Percentiles rank a stretch among this genome's conserved stretches.
Conservation (phyloP, 257 asterid genomes). For the Datura wrightii region DNA sequence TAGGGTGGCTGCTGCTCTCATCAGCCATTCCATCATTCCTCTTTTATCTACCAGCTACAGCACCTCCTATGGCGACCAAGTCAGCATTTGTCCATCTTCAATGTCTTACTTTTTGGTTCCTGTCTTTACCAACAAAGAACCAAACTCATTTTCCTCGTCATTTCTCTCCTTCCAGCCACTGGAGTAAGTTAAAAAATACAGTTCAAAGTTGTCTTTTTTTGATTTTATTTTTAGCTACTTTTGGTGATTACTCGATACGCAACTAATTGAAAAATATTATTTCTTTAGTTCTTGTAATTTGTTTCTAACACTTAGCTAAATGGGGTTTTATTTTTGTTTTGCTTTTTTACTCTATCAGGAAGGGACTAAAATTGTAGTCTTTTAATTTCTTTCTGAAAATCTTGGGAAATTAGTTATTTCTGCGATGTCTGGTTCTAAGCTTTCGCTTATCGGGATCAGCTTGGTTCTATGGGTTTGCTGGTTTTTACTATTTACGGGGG, state of each 20-base stretch:
- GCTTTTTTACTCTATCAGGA: constrained; percentile 38
- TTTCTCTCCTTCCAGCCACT: not conserved
- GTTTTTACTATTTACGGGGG: constrained; percentile 56
- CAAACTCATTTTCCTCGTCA: constrained; percentile 14
- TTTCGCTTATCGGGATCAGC: constrained; percentile 45
- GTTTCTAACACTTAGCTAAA: not conserved
- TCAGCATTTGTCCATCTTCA: constrained; percentile 41
- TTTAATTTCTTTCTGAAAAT: constrained; percentile 37
- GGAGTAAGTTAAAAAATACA: constrained; percentile 4
- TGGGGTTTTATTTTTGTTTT: not conserved
- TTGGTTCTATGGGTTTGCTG: constrained; percentile 61
- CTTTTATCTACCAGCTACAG: constrained; percentile 31
- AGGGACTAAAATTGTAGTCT: not conserved
- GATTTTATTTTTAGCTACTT: not conserved
- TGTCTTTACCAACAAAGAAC: constrained; percentile 11
- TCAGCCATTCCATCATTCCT: constrained; percentile 46
- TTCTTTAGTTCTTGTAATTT: not conserved
- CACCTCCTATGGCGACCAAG: constrained; percentile 48
- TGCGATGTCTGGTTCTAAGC: constrained; percentile 41
- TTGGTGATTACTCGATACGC: not conserved
- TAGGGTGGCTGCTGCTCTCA: constrained; percentile 52
- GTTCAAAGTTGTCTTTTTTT: not conserved
- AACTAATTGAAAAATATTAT: not conserved
- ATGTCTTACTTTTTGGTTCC: not conserved
- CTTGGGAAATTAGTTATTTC: constrained; percentile 41